Percentiles rank a stretch among this genome's conserved stretches.
Conservation (phyloP, 495 filamentous ascomycete species). For the Chaetomium fimeti region DNA sequence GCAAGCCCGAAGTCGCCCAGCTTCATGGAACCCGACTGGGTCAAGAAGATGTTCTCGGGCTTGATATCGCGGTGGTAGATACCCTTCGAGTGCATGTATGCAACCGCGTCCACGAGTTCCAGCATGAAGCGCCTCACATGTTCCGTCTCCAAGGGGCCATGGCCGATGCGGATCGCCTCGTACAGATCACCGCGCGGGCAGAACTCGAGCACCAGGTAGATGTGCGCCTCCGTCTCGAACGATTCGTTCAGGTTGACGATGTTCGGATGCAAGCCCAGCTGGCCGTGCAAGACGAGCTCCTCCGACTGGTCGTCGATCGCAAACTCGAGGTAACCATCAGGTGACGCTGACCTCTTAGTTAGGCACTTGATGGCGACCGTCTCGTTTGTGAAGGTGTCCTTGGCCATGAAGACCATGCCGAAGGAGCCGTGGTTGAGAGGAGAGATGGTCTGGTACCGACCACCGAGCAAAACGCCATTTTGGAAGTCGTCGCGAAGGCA, state of each 20-base stretch:
- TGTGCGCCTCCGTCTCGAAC: constrained; percentile 86
- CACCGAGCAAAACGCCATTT: constrained; percentile 70
- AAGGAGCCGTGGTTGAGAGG: constrained; percentile 98
- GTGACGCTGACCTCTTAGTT: constrained; percentile 67
- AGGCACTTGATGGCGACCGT: constrained; percentile 92
- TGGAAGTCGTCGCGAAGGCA: constrained; percentile 74
- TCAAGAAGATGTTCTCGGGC: constrained; percentile 97
- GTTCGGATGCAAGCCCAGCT: constrained; percentile 77
- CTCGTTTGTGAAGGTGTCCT: constrained; percentile 68
- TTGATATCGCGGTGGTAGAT: constrained; percentile 99
- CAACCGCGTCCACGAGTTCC: constrained; percentile 83
- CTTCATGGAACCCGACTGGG: constrained; percentile 82
- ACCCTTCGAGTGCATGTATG: constrained; percentile 85
- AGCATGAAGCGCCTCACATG: constrained; percentile 97
- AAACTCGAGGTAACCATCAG: constrained; percentile 52
- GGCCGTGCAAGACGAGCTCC: constrained; percentile 78
- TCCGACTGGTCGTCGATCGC: constrained; percentile 81
- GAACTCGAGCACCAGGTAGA: constrained; percentile 92
- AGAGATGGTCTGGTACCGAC: constrained; percentile 84
- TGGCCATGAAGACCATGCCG: constrained; percentile 94
- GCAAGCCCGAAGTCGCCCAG: constrained; percentile 95
- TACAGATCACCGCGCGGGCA: constrained; percentile 97
- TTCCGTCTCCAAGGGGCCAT: constrained; percentile 88
- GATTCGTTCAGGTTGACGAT: constrained; percentile 89
- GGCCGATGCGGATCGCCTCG: constrained; percentile 86